phyloP scores from a whole-genome alignment of 1,284 basidiomycete genomes.

The Ceratobasidium sp. region DNA sequence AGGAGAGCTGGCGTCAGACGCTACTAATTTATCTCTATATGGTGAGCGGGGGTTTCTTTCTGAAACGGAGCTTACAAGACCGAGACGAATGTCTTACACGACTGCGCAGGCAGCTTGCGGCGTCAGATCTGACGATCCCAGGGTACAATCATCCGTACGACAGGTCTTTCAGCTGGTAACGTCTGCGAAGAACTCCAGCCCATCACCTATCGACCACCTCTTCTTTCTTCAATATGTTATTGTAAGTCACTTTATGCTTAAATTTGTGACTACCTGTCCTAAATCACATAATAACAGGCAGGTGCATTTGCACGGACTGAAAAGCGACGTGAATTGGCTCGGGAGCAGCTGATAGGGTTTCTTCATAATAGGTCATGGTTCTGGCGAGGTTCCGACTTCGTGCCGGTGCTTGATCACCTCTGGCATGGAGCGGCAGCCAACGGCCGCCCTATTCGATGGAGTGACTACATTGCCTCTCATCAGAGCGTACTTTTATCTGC shows the following conservation, averaged over 20 bases:
- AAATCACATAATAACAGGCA: background rate
- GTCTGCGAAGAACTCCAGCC: background rate
- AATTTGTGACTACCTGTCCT: background rate
- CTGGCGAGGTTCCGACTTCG: background rate
- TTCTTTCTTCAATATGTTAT: conserved; percentile 31
- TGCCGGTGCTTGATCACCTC: conserved; percentile 18
- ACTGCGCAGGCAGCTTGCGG: conserved; percentile 1
- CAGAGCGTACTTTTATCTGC: background rate
- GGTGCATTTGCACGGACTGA: conserved; percentile 19
- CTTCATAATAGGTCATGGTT: background rate
- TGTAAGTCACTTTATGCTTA: background rate
- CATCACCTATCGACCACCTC: background rate
- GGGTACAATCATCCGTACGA: background rate
- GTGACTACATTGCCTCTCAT: too few relatives aligned
- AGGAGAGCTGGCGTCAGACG: conserved; percentile 23
- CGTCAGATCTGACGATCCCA: background rate
- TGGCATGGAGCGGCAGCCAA: too few relatives aligned
- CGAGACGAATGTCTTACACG: background rate
- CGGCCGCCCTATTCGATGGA: background rate
- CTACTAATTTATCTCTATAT: conserved; percentile 24
- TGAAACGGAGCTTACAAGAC: background rate
- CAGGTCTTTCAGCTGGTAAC: background rate
- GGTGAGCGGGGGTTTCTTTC: background rate
- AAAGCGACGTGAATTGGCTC: conserved; percentile 8
- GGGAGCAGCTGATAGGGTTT: background rate